Percentiles rank a stretch among this genome's conserved stretches.
phyloP scores from a whole-genome alignment of 768 basidiomycete genomes.

The Rickenella mellea region DNA sequence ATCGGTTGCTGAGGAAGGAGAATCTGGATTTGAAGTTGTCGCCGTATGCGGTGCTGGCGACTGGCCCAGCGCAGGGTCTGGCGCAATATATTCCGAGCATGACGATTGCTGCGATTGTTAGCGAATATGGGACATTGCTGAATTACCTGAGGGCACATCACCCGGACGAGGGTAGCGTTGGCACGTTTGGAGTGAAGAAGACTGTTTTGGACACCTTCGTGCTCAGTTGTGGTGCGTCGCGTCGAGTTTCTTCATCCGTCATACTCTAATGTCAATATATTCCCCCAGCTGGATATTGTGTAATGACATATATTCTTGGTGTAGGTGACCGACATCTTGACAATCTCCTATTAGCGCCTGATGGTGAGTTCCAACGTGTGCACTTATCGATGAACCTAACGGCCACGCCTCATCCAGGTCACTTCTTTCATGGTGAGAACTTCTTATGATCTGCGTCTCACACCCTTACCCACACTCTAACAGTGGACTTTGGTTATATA shows the following conservation, averaged over 20 bases:
- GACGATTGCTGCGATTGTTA: constrained; percentile 89
- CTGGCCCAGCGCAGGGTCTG: constrained; percentile 90
- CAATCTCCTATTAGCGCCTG: constrained; percentile 85
- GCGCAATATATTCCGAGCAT: constrained; percentile 93
- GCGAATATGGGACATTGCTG: constrained; percentile 80
- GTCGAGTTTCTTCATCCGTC: constrained; percentile 1
- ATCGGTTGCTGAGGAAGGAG: constrained; percentile 84
- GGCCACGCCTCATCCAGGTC: constrained; percentile 34
- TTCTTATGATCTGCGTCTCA: not conserved
- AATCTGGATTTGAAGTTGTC: constrained; percentile 88
- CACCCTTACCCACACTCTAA: not conserved
- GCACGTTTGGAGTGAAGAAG: constrained; percentile 92
- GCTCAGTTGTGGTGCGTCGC: constrained; percentile 79
- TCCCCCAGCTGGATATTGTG: constrained; percentile 87
- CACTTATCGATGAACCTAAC: not conserved
- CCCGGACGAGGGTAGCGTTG: constrained; percentile 91
- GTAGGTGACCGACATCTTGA: constrained; percentile 97
- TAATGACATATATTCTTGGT: constrained; percentile 91
- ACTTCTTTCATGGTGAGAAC: constrained; percentile 87
- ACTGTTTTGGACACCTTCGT: constrained; percentile 94
- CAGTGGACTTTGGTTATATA: constrained; percentile 98
- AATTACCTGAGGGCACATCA: constrained; percentile 81
- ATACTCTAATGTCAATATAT: constrained; percentile 8
- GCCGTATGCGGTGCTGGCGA: constrained; percentile 90
- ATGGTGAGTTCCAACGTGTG: constrained; percentile 41